Base-by-base conservation (phyloP, 495 filamentous ascomycete genomes). In the Penicillium pulvis region DNA sequence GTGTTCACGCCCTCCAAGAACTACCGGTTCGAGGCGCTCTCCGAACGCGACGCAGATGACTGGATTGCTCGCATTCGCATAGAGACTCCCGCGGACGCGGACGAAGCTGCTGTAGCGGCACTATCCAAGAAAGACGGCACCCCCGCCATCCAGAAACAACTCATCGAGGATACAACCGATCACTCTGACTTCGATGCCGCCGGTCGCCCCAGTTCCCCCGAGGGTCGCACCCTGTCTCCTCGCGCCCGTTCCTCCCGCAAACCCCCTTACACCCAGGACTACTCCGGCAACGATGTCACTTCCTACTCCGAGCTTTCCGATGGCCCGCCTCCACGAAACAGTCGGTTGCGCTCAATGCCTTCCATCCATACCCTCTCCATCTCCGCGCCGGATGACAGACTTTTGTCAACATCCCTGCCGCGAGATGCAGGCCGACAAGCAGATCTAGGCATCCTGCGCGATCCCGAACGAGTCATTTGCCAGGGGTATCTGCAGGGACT, bases 251-350 rank as follows among this genome's bases (percentile, higher is more conserved):
- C 66, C 20, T 72, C 67, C 20, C 73, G 69, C 46, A 75, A 71
- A 54, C 76, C 83, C 28, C 75, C 79, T 42, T 79, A 84, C 39
- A 76, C 76, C 6, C 74, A 90, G 30, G 91, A 96, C 20, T 95
- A 92, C 63, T 97, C 93, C 11, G 93, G 89, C 12, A 89, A 93
- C 57, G 94, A 97, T 24, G 73, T 91, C 28, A 90, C 90, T 4
- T 94, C 90, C 4, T 90, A 88, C 71, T 98, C 94, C 19, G 94
- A 97, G 65, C 85, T 96, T 63, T 96, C 92, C 3, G 94, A 97
- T 66, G 81, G 80, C 3, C 73, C 78, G 5, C 47, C 60, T 19
- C 65, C 62, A 16, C 68, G 65, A 53, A 68, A 58, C 20, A 64
- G 63, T 26, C 66, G 64, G 6, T 57, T 71, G 31, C 72, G 66